Base-by-base conservation (phyloP, 371 early-diverging fungal genomes). In the Synchytrium microbalum region DNA sequence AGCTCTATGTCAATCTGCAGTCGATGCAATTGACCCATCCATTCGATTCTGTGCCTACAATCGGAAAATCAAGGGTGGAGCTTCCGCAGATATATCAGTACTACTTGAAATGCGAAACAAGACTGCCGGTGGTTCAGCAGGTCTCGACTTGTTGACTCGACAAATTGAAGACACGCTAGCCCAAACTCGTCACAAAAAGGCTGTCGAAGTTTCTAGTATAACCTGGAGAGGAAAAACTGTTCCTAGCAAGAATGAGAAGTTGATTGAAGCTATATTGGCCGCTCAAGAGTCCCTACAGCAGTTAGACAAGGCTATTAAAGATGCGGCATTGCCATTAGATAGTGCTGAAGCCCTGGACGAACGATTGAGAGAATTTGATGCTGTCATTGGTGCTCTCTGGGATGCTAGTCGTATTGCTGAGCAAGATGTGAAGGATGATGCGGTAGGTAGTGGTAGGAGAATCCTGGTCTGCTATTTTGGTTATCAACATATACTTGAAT, bases 11-110 rank as follows among this genome's bases (percentile, higher is more conserved):
- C 86, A 85, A 59, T 72, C 85, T 16, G 82, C 86, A 0, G 82
- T 90, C 53, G 90, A 91, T 67, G 83, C 78, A 5, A 84, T 90
- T 61, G 91, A 89, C 57, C 90, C 90, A 64, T 87, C 83, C 69
- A 86, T 92, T 67, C 84, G 88, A 38, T 90, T 83, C 73, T 91
- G 89, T 68, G 88, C 85, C 13, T 90, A 89, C 69, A 82, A 84
- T 32, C 77, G 90, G 46, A 83, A 82, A 31, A 57, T 85, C 27
- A 71, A 66, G 28, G 72, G 62, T 58, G 69, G 60, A 26, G 66
- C 67, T 51, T 61, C 74, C 24, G 62, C 67, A 16, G 77, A 83
- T 63, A 74, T 86, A 8, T 77, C 79, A 24, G 75, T 72, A 31
- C 63, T 88, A 19, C 75, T 86, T 32, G 72, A 76, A 38, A 69